These are phyloP conservation scores for Solanum virginianum DNA, from an alignment of 257 asterid genomes.

Conservation along the genomic window DNA sequence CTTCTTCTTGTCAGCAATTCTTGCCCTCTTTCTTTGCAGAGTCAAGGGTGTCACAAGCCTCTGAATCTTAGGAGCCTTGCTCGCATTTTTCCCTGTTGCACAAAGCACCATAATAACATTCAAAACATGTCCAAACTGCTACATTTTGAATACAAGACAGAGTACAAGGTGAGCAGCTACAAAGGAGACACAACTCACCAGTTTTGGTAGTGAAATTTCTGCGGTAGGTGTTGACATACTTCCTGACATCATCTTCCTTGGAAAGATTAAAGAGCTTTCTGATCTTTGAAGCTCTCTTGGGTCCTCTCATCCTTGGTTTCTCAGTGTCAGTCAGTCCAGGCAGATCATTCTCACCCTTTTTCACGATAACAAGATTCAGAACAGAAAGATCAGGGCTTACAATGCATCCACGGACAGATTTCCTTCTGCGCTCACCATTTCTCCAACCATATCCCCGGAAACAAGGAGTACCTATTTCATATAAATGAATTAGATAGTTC, in stretches of 20 bases:
- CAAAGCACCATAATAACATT: background rate
- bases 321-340: background rate
- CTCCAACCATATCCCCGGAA: background rate
- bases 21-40: conserved; percentile 1
- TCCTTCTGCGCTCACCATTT: conserved; percentile 1
- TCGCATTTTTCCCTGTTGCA: background rate
- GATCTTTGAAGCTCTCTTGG: conserved; percentile 2
- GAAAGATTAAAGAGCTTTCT: background rate
- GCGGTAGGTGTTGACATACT: background rate
- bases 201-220: background rate
- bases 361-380: background rate
- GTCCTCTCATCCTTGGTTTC: conserved; percentile 2
- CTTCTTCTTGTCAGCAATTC: conserved; percentile 1
- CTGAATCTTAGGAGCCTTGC: background rate
- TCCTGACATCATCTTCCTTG: conserved; percentile 1
- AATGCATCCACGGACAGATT: conserved; percentile 1
- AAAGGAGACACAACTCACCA: background rate
- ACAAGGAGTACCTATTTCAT: background rate
- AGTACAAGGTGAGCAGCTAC: background rate
- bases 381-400: background rate
- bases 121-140: background rate
- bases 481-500: background rate
- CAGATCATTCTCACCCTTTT: background rate
- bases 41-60: background rate
- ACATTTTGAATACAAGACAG: background rate